Base-by-base conservation (phyloP, 129 eudicot genomes). In the Apium graveolens region DNA sequence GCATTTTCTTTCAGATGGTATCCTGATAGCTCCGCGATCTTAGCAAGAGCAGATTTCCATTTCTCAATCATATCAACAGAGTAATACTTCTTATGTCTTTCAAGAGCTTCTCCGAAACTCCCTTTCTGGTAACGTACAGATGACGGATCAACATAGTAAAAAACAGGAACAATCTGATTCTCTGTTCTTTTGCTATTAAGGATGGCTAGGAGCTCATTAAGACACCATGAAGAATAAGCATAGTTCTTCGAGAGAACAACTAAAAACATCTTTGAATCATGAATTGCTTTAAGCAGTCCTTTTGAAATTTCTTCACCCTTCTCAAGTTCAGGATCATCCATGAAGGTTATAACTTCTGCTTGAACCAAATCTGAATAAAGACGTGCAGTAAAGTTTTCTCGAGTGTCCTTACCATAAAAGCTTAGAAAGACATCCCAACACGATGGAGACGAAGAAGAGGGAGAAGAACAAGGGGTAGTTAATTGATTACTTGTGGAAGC, bases 221-320 rank as follows among this genome's bases (percentile, higher is more conserved):
- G 75, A 26, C 81, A 78, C 81, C 81, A 66, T 48, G 16, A 6
- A 13, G 76, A 78, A 44, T 53, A 78, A 48, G 39, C 82, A n/a
- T 79, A 79, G 39, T 79, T 79, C 16, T 34, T 16, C 11, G 78
- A 79, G 27, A 79, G 73, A 57, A 79, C 78, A 26, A 79, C 66
- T 2, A 69, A 21, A 17, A 21, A 69, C 31, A 73, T 53, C 65
- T 60, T 79, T 17, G 82, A 79, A 11, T 37, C 82, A 11, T 39
- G 76, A 12, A 79, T 79, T 13, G 81, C 81, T 31, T 35, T 70
- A 1, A 69, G 18, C 1, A 73, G 39, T 79, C 37, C 53, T 2
- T 14, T 5, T 2, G 69, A 48, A 11, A 79, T 29, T 5, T 70
- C 70, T 53, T 42, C 3, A 1, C 82, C 82, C 55, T 27, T 79